These are phyloP conservation scores for Tetradesmus lagerheimii DNA, from an alignment of 139 green algal species.

Conservation along the genomic window DNA sequence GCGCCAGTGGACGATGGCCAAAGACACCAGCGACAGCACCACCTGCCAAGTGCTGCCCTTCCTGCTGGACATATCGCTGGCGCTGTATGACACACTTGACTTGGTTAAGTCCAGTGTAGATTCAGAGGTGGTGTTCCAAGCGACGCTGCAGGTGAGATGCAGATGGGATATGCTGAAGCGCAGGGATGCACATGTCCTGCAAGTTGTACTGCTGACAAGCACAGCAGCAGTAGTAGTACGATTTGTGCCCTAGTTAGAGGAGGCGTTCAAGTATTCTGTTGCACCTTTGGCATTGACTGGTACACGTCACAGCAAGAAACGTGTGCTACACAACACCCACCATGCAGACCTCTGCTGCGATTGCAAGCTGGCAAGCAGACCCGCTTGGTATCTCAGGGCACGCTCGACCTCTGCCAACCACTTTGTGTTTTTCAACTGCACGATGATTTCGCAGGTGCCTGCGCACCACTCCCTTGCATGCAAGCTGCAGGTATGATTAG, in stretches of 20 bases:
- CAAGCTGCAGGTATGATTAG: background rate
- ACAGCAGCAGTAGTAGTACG: background rate
- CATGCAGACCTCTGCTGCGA: too few species aligned
- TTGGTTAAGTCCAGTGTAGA: constrained; percentile 26
- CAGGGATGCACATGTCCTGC: background rate
- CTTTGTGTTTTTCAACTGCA: too few species aligned
- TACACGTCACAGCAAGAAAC: too few species aligned
- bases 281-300: too few species aligned
- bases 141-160: constrained; percentile 19
- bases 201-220: background rate
- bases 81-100: background rate
- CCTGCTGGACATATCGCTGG: constrained; percentile 20
- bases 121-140: constrained; percentile 36
- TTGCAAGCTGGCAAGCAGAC: too few species aligned
- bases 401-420: too few species aligned
- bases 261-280: too few species aligned
- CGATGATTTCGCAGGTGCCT: constrained; percentile 5
- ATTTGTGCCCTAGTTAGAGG: too few species aligned
- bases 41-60: constrained; percentile 22
- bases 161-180: background rate
- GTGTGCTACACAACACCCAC: too few species aligned
- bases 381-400: too few species aligned
- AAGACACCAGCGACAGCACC: background rate
- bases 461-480: constrained; percentile 38
- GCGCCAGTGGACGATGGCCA: constrained; percentile 10